Evolutionary conservation across 305 asterid genomes (phyloP), one percentile per base, ranked within the genome.

Genomic region (Solanum hybrid): DNA sequence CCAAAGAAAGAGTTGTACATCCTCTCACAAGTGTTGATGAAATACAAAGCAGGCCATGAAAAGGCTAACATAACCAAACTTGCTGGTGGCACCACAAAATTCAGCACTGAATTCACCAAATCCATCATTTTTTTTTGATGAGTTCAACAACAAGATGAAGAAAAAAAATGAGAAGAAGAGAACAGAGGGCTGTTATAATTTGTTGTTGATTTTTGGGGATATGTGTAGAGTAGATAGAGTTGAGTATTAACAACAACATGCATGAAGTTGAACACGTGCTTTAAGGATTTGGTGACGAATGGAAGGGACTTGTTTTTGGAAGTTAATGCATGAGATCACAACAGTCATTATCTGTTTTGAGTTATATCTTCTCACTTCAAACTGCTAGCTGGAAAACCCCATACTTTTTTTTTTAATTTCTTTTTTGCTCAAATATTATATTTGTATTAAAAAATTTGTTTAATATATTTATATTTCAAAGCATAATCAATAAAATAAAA

Each of bases 1-100:
- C 87, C 89, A 93, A 89, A 93, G 82, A 33, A 92, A 39, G 92
- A 81, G 84, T 57, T 93, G 94, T 95, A 97, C 87, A 96, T 31
- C 97, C 97, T 90, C 10, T 97, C 98, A 75, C 98, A 94, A 31
- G 91, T 81, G 94, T 89, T 94, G 91, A 97, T 92, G 93, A 97
- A 96, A 41, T 93, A 87, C 81, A 96, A 94, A 75, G 99, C 91
- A 15, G 99, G 99, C 99, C 98, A 97, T 73, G 99, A 93, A 90
- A 96, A 96, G 1, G 98, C 98, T 36, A 97, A 94, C 96, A 97
- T 93, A 86, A 97, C 88, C 82, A 96, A 41, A 91, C 98, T 96
- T 41, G 97, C 95, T 26, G 99, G 99, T 41, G 99, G 98, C 91
- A 95, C 97, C 85, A 96, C 90, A n/a, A 94, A 90, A 90, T 96